Conservation (phyloP, 108 stramenopile species). For the Nitzschia inconspicua region DNA sequence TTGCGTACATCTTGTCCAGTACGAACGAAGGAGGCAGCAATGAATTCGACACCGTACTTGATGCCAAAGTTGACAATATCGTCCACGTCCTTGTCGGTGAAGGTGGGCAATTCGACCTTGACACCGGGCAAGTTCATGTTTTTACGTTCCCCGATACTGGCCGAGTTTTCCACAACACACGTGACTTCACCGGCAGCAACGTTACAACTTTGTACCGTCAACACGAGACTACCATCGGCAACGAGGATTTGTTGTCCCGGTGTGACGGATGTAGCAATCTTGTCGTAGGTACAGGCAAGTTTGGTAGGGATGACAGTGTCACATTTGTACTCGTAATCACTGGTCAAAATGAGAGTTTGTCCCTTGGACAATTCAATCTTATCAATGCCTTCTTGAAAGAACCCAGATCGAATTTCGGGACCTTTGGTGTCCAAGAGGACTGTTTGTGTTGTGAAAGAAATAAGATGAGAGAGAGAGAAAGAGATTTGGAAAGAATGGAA, state of each 20-base stretch:
- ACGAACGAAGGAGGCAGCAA: slow-evolving; percentile 96
- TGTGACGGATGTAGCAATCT: slow-evolving; percentile 57
- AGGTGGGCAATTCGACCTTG: slow-evolving; percentile 76
- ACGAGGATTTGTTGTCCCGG: slow-evolving; percentile 76
- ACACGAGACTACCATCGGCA: slow-evolving; percentile 87
- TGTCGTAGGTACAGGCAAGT: slow-evolving; percentile 75
- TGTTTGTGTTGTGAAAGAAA: slow-evolving; percentile 13
- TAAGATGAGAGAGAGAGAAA: background rate
- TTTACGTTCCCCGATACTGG: slow-evolving; percentile 80
- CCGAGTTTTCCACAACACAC: slow-evolving; percentile 73
- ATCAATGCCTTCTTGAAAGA: slow-evolving; percentile 62
- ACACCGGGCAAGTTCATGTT: slow-evolving; percentile 94
- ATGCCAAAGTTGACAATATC: slow-evolving; percentile 91
- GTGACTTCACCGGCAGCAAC: slow-evolving; percentile 52
- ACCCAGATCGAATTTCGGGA: slow-evolving; percentile 91
- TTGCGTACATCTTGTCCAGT: slow-evolving; percentile 82
- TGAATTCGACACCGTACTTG: slow-evolving; percentile 88
- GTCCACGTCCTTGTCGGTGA: slow-evolving; percentile 92
- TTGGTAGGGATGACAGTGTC: slow-evolving; percentile 29
- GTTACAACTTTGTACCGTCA: slow-evolving; percentile 64
- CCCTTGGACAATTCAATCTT: slow-evolving; percentile 62
- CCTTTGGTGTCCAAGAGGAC: slow-evolving; percentile 88
- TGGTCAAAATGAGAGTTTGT: slow-evolving; percentile 56
- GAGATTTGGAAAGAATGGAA: background rate
- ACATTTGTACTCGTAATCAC: slow-evolving; percentile 73